Evolutionary conservation across 2,329 filamentous ascomycete species (phyloP), one percentile per base, ranked within the genome.

Genomic region (Apiospora kogelbergensis): DNA sequence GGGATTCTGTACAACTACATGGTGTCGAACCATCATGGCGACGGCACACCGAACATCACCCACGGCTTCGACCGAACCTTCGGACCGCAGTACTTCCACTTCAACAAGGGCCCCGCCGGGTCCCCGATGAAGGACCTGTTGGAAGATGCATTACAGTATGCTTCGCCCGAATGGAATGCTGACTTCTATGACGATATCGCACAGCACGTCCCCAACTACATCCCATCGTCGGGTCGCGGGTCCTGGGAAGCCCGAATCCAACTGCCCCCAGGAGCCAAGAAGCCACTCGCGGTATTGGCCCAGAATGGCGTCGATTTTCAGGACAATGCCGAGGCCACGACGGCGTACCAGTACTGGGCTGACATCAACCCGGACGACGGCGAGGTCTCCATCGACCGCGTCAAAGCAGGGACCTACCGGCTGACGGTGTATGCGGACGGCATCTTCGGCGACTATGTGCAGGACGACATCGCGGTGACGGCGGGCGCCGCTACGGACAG

Each of bases 1-100:
- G 89, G 88, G 0, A 90, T 91, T 63, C 83, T 91, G 0, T 90
- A 91, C 76, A 90, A 91, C 74, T 91, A 91, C 73, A 85, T 78
- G 77, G 84, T 86, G 6, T 88, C 85, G 0, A 90, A 90, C 70
- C 88, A 91, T 71, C 88, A 91, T 67, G 88, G 89, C 6, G 86
- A 88, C 69, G 85, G 86, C 53, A 88, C 86, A 66, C 88, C 89
- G 6, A 90, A 90, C 72, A 90, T 91, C 72, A 89, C 86, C 0
- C 77, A 88, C 70, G 89, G 89, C 0, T 90, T 90, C 71, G 89
- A 91, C 73, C 83, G 89, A 2, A 91, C 89, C 0, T 90, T 90
- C 73, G 89, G 89, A 1, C 89, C 80, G 71, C 85, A 87, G 75
- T 90, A 85, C 73, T 91, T 86, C 73, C 82, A 90, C 74, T 91